Evolutionary conservation across 306 rosid species (phyloP).

Genomic region (Citrullus mucosospermus): DNA sequence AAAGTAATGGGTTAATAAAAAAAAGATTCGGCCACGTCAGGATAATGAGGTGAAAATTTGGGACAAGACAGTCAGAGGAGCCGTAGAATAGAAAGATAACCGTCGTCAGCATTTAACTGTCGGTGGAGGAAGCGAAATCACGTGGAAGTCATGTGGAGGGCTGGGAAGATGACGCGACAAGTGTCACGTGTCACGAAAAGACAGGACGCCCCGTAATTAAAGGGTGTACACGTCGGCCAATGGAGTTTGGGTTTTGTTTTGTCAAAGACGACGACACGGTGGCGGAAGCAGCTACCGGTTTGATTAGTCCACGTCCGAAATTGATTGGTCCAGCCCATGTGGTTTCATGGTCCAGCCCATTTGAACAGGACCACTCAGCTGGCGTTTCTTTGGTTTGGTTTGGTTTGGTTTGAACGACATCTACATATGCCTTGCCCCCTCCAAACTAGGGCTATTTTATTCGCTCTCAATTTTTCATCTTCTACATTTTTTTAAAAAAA

Average conservation of each 20-base stretch:
- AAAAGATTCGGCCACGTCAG: background rate
- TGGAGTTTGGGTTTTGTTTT: background rate
- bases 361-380: background rate
- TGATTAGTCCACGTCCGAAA: background rate
- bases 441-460: too few relatives aligned
- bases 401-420: too few relatives aligned
- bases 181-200: background rate
- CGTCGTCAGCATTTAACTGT: background rate
- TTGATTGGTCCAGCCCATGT: constrained; percentile 3
- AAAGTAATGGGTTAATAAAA: background rate
- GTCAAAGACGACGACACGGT: background rate
- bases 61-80: background rate
- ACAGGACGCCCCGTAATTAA: background rate
- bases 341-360: constrained; percentile 5
- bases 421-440: too few relatives aligned
- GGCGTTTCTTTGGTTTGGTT: too few relatives aligned
- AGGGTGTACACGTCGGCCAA: background rate
- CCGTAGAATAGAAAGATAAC: background rate
- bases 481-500: too few relatives aligned
- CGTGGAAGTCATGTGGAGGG: background rate
- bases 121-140: background rate
- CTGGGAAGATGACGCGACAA: background rate
- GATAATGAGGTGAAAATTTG: background rate
- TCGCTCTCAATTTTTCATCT: too few relatives aligned
- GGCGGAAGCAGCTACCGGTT: background rate